Evolutionary conservation across 306 rosid species (phyloP).

Genomic region (Dalbergia cochinchinensis): DNA sequence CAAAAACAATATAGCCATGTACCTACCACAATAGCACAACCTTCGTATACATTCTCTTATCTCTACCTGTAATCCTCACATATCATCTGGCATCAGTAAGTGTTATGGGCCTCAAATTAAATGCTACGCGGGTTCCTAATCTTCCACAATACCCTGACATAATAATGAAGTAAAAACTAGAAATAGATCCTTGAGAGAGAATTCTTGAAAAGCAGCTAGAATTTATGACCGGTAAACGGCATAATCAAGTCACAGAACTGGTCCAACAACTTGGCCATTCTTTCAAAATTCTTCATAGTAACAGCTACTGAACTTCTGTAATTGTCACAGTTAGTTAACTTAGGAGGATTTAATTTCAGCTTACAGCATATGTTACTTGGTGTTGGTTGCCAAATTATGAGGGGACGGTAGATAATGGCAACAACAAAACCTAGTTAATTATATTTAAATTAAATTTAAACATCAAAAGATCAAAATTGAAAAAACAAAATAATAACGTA

Average conservation of each 20-base stretch:
- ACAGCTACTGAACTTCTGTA: constrained; percentile 19
- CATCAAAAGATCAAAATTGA: neutral
- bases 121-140: constrained; percentile 29
- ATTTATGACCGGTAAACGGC: constrained; percentile 26
- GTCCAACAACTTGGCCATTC: constrained; percentile 31
- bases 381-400: constrained; percentile 33
- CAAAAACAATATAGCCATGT: constrained; percentile 46
- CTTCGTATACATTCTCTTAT: constrained; percentile 15
- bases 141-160: constrained; percentile 4
- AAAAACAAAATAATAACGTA: constrained; percentile 13
- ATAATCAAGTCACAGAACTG: constrained; percentile 35
- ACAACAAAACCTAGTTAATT: constrained; percentile 12
- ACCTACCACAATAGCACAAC: constrained; percentile 45
- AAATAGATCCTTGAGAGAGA: constrained; percentile 28
- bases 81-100: constrained; percentile 25
- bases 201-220: constrained; percentile 24
- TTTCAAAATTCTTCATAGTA: constrained; percentile 29
- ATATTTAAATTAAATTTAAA: constrained; percentile 28
- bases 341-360: constrained; percentile 34
- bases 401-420: neutral
- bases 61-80: constrained; percentile 32
- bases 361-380: neutral
- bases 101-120: constrained; percentile 39
- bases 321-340: constrained; percentile 26
- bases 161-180: constrained; percentile 24